These are phyloP conservation scores for Xylaria curta DNA, from an alignment of 495 filamentous ascomycete genomes.

Conservation along the genomic window DNA sequence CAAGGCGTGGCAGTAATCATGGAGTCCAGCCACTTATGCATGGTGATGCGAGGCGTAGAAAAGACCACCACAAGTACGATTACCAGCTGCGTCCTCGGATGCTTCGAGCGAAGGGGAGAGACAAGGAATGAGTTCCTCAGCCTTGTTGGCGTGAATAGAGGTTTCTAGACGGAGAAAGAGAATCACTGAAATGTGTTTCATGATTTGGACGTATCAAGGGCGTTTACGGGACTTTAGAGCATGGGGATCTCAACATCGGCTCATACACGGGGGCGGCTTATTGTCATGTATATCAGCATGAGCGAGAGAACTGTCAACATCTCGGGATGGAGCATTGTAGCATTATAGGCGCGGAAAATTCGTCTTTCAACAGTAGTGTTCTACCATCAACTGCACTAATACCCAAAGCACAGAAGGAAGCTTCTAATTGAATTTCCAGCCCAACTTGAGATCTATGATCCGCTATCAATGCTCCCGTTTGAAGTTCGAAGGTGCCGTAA, in stretches of 20 bases:
- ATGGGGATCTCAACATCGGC: constrained; percentile 42
- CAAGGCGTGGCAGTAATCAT: constrained; percentile 95
- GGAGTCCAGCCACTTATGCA: constrained; percentile 97
- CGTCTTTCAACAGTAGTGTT: constrained; percentile 28
- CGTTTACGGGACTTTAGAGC: constrained; percentile 25
- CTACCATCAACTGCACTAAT: constrained; percentile 29
- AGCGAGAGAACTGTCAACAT: constrained; percentile 31
- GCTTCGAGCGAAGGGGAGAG: constrained; percentile 90
- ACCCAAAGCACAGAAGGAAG: constrained; percentile 1
- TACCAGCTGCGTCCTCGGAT: constrained; percentile 94
- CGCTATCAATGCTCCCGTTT: neutral
- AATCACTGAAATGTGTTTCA: neutral
- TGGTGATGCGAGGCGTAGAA: constrained; percentile 95
- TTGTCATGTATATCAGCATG: constrained; percentile 21
- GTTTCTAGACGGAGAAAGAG: constrained; percentile 30
- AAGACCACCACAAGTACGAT: constrained; percentile 88
- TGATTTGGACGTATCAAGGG: neutral
- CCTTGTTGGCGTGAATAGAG: constrained; percentile 69
- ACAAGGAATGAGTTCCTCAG: constrained; percentile 94
- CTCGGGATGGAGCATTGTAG: constrained; percentile 18
- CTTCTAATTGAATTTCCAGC: neutral
- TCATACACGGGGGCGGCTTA: constrained; percentile 18
- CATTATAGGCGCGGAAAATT: constrained; percentile 13
- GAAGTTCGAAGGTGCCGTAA: too few species aligned
- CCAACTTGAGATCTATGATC: neutral